These are phyloP conservation scores for Miscanthus lutarioriparius DNA, from an alignment of 176 grass and related monocot genomes.

Conservation along the genomic window DNA sequence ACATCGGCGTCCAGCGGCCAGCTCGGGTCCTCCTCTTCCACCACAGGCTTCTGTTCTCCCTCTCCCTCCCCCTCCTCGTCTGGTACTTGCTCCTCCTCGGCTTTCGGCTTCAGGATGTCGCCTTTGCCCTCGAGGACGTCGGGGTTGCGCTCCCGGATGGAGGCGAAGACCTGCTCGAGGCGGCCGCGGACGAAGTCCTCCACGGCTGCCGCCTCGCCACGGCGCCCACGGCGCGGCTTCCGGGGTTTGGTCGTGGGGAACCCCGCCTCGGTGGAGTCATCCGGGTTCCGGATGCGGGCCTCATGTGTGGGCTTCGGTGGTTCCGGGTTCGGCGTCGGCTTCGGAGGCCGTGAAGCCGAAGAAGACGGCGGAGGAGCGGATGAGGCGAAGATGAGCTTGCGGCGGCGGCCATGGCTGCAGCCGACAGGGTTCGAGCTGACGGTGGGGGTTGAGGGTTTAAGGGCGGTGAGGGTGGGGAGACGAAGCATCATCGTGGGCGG, in stretches of 20 bases:
- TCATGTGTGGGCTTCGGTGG: conserved; percentile 13
- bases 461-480: conserved; percentile 36
- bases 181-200: conserved; percentile 78
- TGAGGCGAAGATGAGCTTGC: conserved; percentile 21
- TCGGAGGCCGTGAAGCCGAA: conserved; percentile 16
- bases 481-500: conserved; percentile 49
- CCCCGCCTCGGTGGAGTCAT: not conserved
- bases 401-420: conserved; percentile 10
- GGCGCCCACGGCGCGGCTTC: conserved; percentile 56
- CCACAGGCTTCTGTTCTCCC: conserved; percentile 46
- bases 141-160: conserved; percentile 59
- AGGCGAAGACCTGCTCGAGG: conserved; percentile 72
- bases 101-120: conserved; percentile 50
- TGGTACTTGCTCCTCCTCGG: not conserved
- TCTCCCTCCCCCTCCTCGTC: not conserved
- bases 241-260: conserved; percentile 49
- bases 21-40: conserved; percentile 80
- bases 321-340: conserved; percentile 26
- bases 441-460: conserved; percentile 39
- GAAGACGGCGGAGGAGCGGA: conserved; percentile 38
- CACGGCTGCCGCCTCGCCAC: conserved; percentile 58
- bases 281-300: not conserved
- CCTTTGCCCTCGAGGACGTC: conserved; percentile 56
- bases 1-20: conserved; percentile 91
- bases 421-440: not conserved